Evolutionary conservation across 768 basidiomycete species (phyloP), one percentile per base, ranked within the genome.

Genomic region (Boletellus ananas): DNA sequence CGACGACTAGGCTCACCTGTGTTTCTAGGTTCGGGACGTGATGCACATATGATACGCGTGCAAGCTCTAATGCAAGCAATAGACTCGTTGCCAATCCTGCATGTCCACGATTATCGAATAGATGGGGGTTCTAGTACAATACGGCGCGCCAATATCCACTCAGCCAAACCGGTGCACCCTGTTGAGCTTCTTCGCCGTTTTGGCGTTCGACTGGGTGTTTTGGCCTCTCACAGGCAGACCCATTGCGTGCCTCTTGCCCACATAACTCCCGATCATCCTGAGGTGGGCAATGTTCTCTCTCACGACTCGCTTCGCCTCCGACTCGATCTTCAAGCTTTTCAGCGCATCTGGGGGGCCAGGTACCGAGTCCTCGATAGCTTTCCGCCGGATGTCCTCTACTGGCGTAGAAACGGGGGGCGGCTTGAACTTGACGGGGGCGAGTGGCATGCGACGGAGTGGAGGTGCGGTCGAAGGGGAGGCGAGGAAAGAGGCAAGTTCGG

Each of bases 211-310:
- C 68, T 84, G 85, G 4, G 94, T 97, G 48, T 86, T 86, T 71
- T 98, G 95, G 49, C 95, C 95, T 68, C 95, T 80, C 52, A 98
- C 95, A 3, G 95, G 95, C 39, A 95, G 70, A 51, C 85, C 82
- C 85, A 94, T 91, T 8, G 92, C 92, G 67, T 98, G 95, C 69
- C 94, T 75, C 74, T 83, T 83, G 43, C 96, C 96, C 44, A 91
- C 83, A 69, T 95, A 94, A 58, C 87, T 92, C 42, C 95, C 95
- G 69, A 98, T 93, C 79, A 87, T 87, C 54, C 91, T 76, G 70
- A 94, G 84, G 71, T 96, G 94, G 6, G 81, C 84, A 66, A 99
- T 94, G 66, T 97, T 94, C 67, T 91, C 91, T 71, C 84, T 80
- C 60, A 94, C 77, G 65, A 84, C 79, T 60, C 87, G 79, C 67